Conservation (phyloP, 2,329 filamentous ascomycete species). For the Aspergillus ochraceoroseus region DNA sequence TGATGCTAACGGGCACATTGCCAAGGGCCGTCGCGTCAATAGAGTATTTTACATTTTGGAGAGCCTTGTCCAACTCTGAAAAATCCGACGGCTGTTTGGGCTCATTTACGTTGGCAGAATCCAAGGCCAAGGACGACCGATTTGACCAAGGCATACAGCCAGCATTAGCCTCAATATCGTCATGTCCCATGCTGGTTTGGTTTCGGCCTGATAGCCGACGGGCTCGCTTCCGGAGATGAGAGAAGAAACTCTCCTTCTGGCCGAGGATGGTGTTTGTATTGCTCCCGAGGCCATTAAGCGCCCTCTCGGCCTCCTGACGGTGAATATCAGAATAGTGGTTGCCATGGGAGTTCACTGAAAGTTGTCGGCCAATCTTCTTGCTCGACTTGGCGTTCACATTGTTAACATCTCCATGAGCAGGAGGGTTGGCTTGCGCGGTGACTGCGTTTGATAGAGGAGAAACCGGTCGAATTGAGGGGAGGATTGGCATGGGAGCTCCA, state of each 20-base stretch:
- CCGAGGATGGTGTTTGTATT: constrained; percentile 70
- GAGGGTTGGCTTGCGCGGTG: constrained; percentile 75
- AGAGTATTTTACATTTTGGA: constrained; percentile 57
- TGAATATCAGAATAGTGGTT: constrained; percentile 91
- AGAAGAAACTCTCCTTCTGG: constrained; percentile 96
- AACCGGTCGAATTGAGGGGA: constrained; percentile 89
- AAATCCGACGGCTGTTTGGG: constrained; percentile 49
- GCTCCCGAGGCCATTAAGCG: constrained; percentile 69
- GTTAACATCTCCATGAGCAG: constrained; percentile 47
- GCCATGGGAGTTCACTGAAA: constrained; percentile 85
- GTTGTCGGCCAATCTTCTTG: constrained; percentile 91
- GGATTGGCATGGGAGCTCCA: constrained; percentile 83
- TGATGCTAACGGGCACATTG: constrained; percentile 37
- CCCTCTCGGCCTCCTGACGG: constrained; percentile 83
- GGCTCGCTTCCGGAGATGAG: constrained; percentile 88
- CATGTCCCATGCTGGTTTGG: constrained; percentile 72
- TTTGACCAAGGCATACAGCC: constrained; percentile 88
- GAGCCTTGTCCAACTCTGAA: constrained; percentile 57
- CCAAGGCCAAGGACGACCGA: constrained; percentile 75
- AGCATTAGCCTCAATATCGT: constrained; percentile 88
- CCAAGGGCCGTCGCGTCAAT: constrained; percentile 45
- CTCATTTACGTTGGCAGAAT: constrained; percentile 51
- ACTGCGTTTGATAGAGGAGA: constrained; percentile 94
- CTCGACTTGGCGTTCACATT: constrained; percentile 52
- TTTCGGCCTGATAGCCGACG: constrained; percentile 88